Evolutionary conservation across 2,329 filamentous ascomycete genomes (phyloP).

Genomic region (Calonectria naviculata): DNA sequence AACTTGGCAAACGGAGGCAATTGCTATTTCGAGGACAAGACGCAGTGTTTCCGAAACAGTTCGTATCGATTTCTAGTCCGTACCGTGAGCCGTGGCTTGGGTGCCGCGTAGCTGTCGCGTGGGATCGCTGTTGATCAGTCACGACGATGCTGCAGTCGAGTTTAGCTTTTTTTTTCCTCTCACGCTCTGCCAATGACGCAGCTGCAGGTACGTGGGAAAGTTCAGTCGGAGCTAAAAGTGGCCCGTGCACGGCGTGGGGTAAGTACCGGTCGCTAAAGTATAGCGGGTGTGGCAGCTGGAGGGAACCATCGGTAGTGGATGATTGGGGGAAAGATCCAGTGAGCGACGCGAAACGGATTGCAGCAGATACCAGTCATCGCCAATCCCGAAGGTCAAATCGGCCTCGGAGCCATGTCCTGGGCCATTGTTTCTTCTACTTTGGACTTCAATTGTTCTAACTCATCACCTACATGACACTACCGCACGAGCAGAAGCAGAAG

Average conservation of each 20-base stretch:
- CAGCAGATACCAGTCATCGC: too few species aligned
- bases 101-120: neutral
- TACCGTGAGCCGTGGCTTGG: neutral
- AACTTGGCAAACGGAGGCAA: neutral
- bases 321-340: neutral
- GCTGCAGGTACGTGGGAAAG: neutral
- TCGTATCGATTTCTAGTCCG: neutral
- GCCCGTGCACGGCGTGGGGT: slow-evolving; percentile 12
- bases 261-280: neutral
- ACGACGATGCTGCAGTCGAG: slow-evolving; percentile 7
- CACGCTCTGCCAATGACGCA: slow-evolving; percentile 19
- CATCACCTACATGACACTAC: neutral
- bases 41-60: neutral
- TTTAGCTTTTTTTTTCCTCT: slow-evolving; percentile 25
- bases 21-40: neutral
- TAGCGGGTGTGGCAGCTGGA: slow-evolving; percentile 6
- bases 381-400: too few species aligned
- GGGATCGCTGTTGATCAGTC: neutral
- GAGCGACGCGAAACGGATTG: too few species aligned
- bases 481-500: neutral
- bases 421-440: too few species aligned
- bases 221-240: slow-evolving; percentile 1
- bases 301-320: neutral
- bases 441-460: neutral
- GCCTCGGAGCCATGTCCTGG: too few species aligned